Conservation (phyloP, 352 stramenopile species). For the Phytophthora pinifolia region DNA sequence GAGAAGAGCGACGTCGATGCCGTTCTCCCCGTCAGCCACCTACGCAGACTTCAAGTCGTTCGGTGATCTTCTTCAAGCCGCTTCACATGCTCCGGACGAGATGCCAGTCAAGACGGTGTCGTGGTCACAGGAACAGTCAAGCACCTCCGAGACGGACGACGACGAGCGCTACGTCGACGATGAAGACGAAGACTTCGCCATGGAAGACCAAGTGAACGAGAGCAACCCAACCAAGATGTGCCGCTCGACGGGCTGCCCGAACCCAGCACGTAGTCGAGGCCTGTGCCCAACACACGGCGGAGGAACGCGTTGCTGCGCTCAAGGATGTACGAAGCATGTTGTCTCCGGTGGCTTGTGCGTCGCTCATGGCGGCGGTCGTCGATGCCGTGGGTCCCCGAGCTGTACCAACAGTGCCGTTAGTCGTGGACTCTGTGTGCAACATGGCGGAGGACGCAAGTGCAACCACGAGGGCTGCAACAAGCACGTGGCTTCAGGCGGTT, state of each 20-base stretch:
- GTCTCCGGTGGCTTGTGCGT: conserved; percentile 67
- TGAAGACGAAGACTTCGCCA: conserved; percentile 23
- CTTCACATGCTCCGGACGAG: conserved; percentile 16
- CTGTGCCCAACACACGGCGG: conserved; percentile 59
- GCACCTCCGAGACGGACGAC: conserved; percentile 31
- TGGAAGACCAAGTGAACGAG: conserved; percentile 4
- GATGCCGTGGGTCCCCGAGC: conserved; percentile 34
- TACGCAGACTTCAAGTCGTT: conserved; percentile 21
- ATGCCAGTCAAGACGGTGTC: conserved; percentile 1
- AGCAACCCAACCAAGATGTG: conserved; percentile 9
- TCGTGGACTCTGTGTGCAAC: conserved; percentile 62
- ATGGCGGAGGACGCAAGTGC: conserved; percentile 77
- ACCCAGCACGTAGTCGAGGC: conserved; percentile 54
- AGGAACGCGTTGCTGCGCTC: conserved; percentile 52
- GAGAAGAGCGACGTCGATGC: background rate
- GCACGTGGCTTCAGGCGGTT: conserved; percentile 72
- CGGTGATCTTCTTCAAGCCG: conserved; percentile 25
- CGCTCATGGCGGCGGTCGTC: conserved; percentile 58
- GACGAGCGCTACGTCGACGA: conserved; percentile 15
- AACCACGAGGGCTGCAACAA: conserved; percentile 64
- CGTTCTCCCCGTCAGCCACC: background rate
- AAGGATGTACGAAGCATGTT: conserved; percentile 65
- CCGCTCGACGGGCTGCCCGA: conserved; percentile 31
- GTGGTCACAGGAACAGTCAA: conserved; percentile 17
- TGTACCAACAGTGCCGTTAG: conserved; percentile 59